Base-by-base conservation (phyloP, 352 stramenopile genomes). In the Pythium coloratum region DNA sequence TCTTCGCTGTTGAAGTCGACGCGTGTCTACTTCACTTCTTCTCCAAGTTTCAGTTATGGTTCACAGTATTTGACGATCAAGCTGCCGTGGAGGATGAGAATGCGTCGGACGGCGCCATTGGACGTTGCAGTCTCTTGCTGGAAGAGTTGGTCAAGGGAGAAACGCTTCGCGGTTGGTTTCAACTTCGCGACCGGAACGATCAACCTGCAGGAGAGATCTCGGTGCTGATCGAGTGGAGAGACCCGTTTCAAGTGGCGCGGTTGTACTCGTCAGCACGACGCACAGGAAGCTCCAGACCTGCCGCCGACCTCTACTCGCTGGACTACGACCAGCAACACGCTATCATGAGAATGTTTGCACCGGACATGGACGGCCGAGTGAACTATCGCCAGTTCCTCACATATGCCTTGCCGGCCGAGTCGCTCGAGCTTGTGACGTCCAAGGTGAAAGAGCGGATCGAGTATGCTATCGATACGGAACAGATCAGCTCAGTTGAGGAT, bases 21-120 rank as follows among this genome's bases (percentile, higher is more conserved):
- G 76, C 78, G 8, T 88, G 80, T 34, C 68, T 95, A 46, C 79
- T 94, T 54, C 84, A 83, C 3, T 97, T 94, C 67, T 86, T 97
- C 28, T 75, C 72, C 14, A 91, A 94, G 71, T 94, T 90, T 58
- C 71, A 76, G 1, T 72, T 97, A 1, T 84, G 78, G 76, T 76
- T 97, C 28, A 96, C 88, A 9, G 82, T 97, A 0, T 95, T 97
- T 72, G 89, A 96, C 66, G 89, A 96, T 40, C 70, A 89, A 69
- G 65, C 70, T 10, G 76, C 86, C 14, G 32, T 79, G 5, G 69
- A 81, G 16, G 61, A 71, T 10, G 72, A 59, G 33, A 64, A 54
- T 18, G 59, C 79, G 24, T 69, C 81, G 30, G 80, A 90, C 34
- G 88, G 82, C 1, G 67, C 95, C 42, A 76, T 97, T 59, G 90